Evolutionary conservation across 352 stramenopile genomes (phyloP).

Genomic region (Pythium phragmitis): DNA sequence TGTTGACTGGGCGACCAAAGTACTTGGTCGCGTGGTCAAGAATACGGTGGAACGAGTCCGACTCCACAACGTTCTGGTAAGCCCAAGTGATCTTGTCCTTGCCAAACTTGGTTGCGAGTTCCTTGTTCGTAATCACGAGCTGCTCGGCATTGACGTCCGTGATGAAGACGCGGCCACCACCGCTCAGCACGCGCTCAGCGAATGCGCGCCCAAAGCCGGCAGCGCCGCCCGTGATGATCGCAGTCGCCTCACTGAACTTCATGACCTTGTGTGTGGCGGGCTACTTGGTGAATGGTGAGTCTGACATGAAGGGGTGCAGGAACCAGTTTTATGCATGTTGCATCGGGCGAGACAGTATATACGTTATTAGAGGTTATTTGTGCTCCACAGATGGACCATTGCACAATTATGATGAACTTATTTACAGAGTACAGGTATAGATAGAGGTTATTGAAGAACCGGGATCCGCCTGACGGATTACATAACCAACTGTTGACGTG

Average conservation of each 20-base stretch:
- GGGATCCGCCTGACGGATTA: neutral
- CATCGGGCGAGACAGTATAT: neutral
- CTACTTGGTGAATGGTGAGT: conserved; percentile 2
- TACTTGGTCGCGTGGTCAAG: conserved; percentile 61
- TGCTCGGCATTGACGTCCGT: conserved; percentile 70
- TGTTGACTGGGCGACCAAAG: conserved; percentile 61
- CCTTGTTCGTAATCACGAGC: conserved; percentile 56
- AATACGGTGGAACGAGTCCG: conserved; percentile 51
- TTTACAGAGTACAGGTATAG: neutral
- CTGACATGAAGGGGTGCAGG: conserved; percentile 7
- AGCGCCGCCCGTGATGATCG: conserved; percentile 70
- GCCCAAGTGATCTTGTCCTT: conserved; percentile 55
- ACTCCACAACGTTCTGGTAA: conserved; percentile 70
- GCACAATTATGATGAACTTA: neutral
- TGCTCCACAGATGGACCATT: too few species aligned
- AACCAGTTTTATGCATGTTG: neutral
- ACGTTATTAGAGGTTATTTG: too few species aligned
- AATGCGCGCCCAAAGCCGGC: conserved; percentile 70
- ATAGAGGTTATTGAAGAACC: conserved; percentile 8
- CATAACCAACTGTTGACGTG: conserved; percentile 11
- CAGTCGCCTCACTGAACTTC: conserved; percentile 57
- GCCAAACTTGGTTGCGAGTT: conserved; percentile 52
- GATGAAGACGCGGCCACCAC: conserved; percentile 65
- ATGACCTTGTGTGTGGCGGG: conserved; percentile 30
- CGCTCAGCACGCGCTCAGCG: conserved; percentile 49